phyloP scores from a whole-genome alignment of 108 stramenopile species.

The Nitzschia sp. region DNA sequence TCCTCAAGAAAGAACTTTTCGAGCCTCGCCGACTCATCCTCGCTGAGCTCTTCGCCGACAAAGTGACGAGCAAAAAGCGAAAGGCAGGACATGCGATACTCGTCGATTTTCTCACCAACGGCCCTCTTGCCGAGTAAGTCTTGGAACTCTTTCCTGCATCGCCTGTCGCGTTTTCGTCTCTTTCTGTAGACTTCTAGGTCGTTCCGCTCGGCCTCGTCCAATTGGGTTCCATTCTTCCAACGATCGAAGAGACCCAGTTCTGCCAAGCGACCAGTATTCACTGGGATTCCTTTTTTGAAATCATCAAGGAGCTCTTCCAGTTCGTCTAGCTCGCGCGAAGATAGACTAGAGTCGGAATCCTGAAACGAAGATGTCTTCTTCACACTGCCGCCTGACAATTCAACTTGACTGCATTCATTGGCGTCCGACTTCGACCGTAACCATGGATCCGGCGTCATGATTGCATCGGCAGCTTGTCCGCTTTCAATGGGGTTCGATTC shows the following conservation, averaged over 20 bases:
- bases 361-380: no score
- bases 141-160: constrained; percentile 11
- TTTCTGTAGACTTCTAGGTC: constrained; percentile 16
- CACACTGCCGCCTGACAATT: no score
- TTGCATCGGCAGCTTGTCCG: no score
- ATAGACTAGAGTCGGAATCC: no score
- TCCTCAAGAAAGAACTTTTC: no score
- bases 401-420: no score
- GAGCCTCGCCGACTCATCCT: no score
- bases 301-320: not conserved
- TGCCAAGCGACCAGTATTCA: constrained; percentile 16
- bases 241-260: constrained; percentile 20
- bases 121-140: not conserved
- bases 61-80: constrained; percentile 2
- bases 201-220: constrained; percentile 1
- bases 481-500: no score
- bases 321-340: constrained; percentile 4
- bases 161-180: constrained; percentile 6
- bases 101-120: not conserved
- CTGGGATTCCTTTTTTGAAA: not conserved
- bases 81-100: not conserved
- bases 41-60: constrained; percentile 1
- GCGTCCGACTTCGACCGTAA: no score
- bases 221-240: not conserved
- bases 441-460: no score